These are phyloP conservation scores for Elongisporangium senticosum DNA, from an alignment of 352 stramenopile genomes.

Conservation along the genomic window DNA sequence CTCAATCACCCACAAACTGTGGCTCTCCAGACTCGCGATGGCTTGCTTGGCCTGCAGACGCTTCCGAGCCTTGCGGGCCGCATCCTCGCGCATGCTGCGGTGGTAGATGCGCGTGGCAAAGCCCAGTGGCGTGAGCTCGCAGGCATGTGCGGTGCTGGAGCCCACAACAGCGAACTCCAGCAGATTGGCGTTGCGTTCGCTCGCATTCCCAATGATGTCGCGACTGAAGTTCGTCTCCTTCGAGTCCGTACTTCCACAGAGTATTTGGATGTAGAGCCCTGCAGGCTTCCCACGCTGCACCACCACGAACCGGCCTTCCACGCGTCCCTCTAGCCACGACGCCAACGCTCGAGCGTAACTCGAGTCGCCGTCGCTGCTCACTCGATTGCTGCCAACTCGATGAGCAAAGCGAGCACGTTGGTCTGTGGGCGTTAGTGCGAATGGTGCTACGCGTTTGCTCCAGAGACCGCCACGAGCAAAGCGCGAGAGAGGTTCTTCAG, in stretches of 20 bases:
- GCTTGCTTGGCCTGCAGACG: conserved; percentile 31
- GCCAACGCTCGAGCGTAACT: conserved; percentile 3
- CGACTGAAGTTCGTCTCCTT: not conserved
- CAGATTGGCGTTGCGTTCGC: conserved; percentile 6
- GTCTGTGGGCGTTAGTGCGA: not conserved
- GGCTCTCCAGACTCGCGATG: conserved; percentile 15
- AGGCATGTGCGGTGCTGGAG: conserved; percentile 20
- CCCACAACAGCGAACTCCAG: conserved; percentile 44
- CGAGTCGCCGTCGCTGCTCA: not conserved
- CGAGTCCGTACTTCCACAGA: conserved; percentile 3
- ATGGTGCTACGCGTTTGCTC: not conserved
- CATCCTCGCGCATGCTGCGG: conserved; percentile 26
- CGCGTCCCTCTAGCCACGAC: conserved; percentile 32
- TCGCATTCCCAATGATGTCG: not conserved
- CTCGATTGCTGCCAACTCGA: not conserved
- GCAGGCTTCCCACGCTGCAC: conserved; percentile 41
- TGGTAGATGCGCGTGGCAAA: conserved; percentile 58
- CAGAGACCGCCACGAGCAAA: not conserved
- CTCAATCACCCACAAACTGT: conserved; percentile 38
- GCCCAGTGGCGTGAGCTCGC: conserved; percentile 18
- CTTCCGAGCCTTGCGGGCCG: conserved; percentile 6
- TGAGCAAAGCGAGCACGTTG: not conserved
- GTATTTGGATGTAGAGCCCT: conserved; percentile 57
- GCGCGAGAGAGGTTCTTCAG: not conserved
- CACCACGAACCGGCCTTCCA: conserved; percentile 34